Base-by-base conservation (phyloP, 116 monocot genomes). In the Phalaenopsis hybrid region DNA sequence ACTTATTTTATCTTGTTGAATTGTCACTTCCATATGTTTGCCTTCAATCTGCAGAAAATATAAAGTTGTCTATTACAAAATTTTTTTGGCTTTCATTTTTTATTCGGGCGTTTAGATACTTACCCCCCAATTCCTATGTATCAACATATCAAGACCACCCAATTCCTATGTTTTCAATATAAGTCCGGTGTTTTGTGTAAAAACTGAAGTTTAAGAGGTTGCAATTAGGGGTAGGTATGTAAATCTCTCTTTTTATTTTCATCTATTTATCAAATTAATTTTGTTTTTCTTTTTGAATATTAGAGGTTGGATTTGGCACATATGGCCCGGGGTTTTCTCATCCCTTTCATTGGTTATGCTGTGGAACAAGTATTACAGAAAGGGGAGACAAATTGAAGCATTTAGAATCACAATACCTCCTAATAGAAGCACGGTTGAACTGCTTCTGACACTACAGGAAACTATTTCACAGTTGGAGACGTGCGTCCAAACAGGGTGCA, bases 241-340 rank as follows among this genome's bases (percentile, higher is more conserved):
- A 37, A 37, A 37, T 37, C 37, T 37, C 37, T 3, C 37, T 37
- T 55, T 55, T 55, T 55, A 15, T 3, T 55, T 55, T 16, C 15
- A 51, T 55, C 15, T 55, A 4, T 55, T 55, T 55, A 55, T 55
- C 15, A 55, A 15, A 4, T 4, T 55, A 55, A 55, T 15, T 55
- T 55, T 17, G 3, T 68, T 73, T 17, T 43, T 37, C 33, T 16
- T 37, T 37, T 37, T 46, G 33, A 17, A 58, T 45, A 86, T 34
- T 85, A 99, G 99, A 85, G 99, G 89, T 80, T 99, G 99, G 99
- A 50, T 90, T 49, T 88, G 82, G 78, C 92, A 91, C 77, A 67
- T 88, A 43, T 78, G 93, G 50, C 92, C 99, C 51, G 79, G 75
- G 57, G 80, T 81, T 67, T 84, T 93, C 58, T 51, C 88, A 3